phyloP scores from a whole-genome alignment of 1,284 basidiomycete species.

The Singerocomus inundabilis region DNA sequence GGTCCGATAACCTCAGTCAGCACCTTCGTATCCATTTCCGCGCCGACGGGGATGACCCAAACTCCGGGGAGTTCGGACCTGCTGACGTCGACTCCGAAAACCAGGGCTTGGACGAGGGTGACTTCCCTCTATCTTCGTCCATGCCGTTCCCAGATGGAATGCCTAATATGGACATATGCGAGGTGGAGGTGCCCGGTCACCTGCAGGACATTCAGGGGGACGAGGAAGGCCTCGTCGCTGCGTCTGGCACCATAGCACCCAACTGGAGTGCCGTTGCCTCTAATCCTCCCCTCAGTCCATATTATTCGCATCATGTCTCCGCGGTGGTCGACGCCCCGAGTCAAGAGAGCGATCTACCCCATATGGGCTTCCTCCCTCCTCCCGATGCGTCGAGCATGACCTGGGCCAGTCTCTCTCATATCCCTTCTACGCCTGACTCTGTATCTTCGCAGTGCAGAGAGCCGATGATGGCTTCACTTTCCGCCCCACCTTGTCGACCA shows the following conservation, averaged over 20 bases:
- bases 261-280: constrained; percentile 15
- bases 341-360: constrained; percentile 22
- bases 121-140: constrained; percentile 24
- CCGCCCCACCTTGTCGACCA: constrained; percentile 66
- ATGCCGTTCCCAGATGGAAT: constrained; percentile 28
- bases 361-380: constrained; percentile 25
- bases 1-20: constrained; percentile 83
- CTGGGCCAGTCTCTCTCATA: constrained; percentile 28
- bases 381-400: constrained; percentile 26
- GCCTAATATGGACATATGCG: constrained; percentile 52
- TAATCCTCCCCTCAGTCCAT: constrained; percentile 17
- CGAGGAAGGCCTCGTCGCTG: constrained; percentile 53
- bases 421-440: constrained; percentile 33
- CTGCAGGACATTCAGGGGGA: constrained; percentile 58
- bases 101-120: constrained; percentile 31
- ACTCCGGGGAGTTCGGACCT: constrained; percentile 25
- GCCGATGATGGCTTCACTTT: constrained; percentile 47
- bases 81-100: constrained; percentile 28
- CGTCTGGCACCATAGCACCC: constrained; percentile 21
- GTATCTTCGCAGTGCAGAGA: constrained; percentile 37
- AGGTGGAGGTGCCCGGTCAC: constrained; percentile 57
- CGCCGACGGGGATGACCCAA: constrained; percentile 34
- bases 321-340: constrained; percentile 19
- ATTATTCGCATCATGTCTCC: constrained; percentile 24
- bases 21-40: constrained; percentile 77